These are phyloP conservation scores for Wickerhamiella alocasiicola DNA, from an alignment of 805 yeast species.

Conservation along the genomic window DNA sequence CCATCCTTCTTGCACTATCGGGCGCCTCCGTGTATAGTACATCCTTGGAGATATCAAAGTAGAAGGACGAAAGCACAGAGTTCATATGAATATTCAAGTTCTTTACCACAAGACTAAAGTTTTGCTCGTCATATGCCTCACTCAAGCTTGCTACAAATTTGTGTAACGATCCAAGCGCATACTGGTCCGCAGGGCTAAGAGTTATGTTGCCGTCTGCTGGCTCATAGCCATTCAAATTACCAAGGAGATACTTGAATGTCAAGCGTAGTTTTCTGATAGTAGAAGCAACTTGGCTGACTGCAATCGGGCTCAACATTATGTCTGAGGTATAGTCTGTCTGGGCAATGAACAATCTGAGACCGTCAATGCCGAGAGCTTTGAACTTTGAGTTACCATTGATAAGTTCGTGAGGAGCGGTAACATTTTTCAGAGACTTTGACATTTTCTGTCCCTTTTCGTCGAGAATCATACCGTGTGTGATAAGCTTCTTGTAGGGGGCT, in stretches of 20 bases:
- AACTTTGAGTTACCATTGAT: conserved; percentile 28
- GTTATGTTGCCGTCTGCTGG: conserved; percentile 16
- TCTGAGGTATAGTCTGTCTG: conserved; percentile 78
- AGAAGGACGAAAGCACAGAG: conserved; percentile 62
- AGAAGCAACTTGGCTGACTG: conserved; percentile 65
- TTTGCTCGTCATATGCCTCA: conserved; percentile 40
- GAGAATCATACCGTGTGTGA: conserved; percentile 88
- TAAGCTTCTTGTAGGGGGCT: conserved; percentile 61
- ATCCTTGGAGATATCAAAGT: conserved; percentile 81
- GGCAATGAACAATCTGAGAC: conserved; percentile 81
- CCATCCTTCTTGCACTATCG: conserved; percentile 38
- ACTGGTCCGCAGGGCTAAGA: conserved; percentile 38
- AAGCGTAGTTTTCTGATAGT: conserved; percentile 69
- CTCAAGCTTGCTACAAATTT: conserved; percentile 34
- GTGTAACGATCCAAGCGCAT: conserved; percentile 43
- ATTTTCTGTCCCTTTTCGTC: conserved; percentile 80
- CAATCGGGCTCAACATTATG: conserved; percentile 57
- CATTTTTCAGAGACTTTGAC: conserved; percentile 89
- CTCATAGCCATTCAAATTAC: conserved; percentile 45
- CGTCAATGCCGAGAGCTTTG: conserved; percentile 68
- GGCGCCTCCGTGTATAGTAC: conserved; percentile 58
- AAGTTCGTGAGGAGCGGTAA: conserved; percentile 53
- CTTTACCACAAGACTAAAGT: conserved; percentile 60
- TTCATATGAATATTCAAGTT: conserved; percentile 61
- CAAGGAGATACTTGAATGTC: conserved; percentile 68